Percentiles rank a stretch among this genome's conserved stretches.
Evolutionary conservation across 2,329 filamentous ascomycete species (phyloP).

Genomic region (Botrytis sinoallii): DNA sequence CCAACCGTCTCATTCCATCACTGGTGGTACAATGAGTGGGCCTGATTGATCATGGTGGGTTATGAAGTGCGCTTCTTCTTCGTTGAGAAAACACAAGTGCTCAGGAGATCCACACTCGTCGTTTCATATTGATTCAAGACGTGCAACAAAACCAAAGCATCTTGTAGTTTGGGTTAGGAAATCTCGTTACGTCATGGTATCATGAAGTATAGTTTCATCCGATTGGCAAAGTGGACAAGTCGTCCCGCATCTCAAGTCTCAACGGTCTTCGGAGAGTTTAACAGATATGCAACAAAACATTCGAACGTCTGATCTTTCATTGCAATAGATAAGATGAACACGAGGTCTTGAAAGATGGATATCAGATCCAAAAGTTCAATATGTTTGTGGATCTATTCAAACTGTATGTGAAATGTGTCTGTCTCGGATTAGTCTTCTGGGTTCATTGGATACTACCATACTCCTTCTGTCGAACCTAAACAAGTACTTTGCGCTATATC

Average conservation of each 20-base stretch:
- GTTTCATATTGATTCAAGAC: conserved; percentile 1
- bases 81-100: neutral
- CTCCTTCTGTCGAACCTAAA: no score
- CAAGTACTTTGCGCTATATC: neutral
- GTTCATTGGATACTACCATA: neutral
- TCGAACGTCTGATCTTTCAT: neutral
- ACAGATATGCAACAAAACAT: neutral
- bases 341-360: neutral
- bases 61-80: neutral
- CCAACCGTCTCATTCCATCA: neutral
- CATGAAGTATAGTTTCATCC: neutral
- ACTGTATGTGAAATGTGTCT: neutral
- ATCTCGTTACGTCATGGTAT: neutral
- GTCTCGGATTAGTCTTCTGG: neutral
- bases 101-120: neutral
- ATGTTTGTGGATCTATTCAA: neutral
- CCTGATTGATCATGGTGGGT: neutral
- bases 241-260: neutral
- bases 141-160: neutral
- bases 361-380: neutral
- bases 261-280: neutral
- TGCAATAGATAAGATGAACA: neutral
- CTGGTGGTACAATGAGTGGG: neutral
- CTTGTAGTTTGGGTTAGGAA: neutral
- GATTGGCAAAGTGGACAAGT: neutral